Evolutionary conservation across 2,329 filamentous ascomycete genomes (phyloP), one percentile per base, ranked within the genome.

Genomic region (Tolypocladium album): DNA sequence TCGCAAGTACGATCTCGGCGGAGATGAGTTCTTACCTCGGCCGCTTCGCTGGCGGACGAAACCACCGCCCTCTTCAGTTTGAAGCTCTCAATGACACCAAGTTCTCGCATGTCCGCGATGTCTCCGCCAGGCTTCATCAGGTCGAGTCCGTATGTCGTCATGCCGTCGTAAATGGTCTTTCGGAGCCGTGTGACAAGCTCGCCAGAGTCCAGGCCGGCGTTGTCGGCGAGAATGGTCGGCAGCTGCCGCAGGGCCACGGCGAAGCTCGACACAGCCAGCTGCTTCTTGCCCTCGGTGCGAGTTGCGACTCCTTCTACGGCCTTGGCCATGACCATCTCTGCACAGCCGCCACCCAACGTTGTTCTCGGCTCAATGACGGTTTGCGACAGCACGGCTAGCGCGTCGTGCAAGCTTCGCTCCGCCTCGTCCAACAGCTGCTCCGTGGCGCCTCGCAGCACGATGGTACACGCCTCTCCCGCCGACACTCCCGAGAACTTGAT

Each of bases 311-410:
- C 89, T 72, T 97, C 93, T 27, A 99, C 94, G 9, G 94, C 94
- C 82, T 97, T 96, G 65, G 93, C 90, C 94, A 99, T 99, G 67
- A 96, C 79, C 93, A 97, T 97, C 83, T 99, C 94, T 5, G 93
- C 92, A 71, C 92, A 97, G 36, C 94, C 94, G 71, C 94, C 94
- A 58, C 94, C 94, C 3, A 99, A 86, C 0, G 94, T 97, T 50
- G 92, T 95, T 72, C 90, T 87, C 58, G 94, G 94, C 76, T 97
- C 92, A 74, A 89, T 90, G 68, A 99, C 90, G 1, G 94, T 99
- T 76, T 99, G 94, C 12, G 93, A 97, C 47, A 99, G 84, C 15
- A 99, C 94, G 17, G 94, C 94, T 61, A 99, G 82, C 56, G 94
- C 94, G 75, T 99, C 94, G 76, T 99, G 94, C 65, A 99, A 81